Conservation (phyloP, 495 filamentous ascomycete species). For the Penicillium lividum region DNA sequence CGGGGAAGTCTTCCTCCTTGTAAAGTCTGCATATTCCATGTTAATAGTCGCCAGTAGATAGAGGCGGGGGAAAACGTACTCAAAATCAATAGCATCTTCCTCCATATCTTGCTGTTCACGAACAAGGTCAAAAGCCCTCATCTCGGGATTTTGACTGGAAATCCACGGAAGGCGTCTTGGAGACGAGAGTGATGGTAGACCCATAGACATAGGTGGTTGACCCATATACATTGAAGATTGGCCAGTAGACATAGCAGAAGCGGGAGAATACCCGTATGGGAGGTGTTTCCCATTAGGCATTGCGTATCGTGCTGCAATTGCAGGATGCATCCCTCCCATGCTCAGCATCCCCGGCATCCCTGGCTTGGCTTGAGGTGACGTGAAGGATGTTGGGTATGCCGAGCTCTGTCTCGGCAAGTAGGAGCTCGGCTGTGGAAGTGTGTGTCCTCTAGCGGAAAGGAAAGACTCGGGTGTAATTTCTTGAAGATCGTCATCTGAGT, state of each 20-base stretch:
- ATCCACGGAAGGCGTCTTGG: slow-evolving; percentile 17
- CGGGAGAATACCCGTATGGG: background rate
- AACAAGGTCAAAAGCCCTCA: slow-evolving; percentile 20
- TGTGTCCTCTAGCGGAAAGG: background rate
- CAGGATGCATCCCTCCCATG: background rate
- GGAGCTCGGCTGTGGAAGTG: background rate
- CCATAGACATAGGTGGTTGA: background rate
- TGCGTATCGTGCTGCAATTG: background rate
- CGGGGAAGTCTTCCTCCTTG: slow-evolving; percentile 30
- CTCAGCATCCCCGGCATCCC: background rate
- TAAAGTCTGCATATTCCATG: slow-evolving; percentile 13
- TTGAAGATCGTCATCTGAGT: slow-evolving; percentile 24
- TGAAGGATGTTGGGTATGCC: background rate
- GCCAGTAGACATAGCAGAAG: background rate
- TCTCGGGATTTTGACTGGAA: slow-evolving; percentile 6
- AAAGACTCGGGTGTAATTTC: slow-evolving; percentile 23
- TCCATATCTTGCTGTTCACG: slow-evolving; percentile 24
- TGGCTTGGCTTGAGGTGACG: background rate
- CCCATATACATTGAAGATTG: too few species aligned
- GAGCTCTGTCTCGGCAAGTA: background rate
- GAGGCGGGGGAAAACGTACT: slow-evolving; percentile 10
- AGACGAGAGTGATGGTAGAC: background rate
- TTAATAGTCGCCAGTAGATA: slow-evolving; percentile 8
- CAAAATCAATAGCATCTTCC: slow-evolving; percentile 20
- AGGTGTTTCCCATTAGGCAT: background rate